A percentile compares a stretch with the other conserved stretches of the same genome.
Conservation (phyloP, 495 filamentous ascomycete genomes). For the Daldinia caldariorum region DNA sequence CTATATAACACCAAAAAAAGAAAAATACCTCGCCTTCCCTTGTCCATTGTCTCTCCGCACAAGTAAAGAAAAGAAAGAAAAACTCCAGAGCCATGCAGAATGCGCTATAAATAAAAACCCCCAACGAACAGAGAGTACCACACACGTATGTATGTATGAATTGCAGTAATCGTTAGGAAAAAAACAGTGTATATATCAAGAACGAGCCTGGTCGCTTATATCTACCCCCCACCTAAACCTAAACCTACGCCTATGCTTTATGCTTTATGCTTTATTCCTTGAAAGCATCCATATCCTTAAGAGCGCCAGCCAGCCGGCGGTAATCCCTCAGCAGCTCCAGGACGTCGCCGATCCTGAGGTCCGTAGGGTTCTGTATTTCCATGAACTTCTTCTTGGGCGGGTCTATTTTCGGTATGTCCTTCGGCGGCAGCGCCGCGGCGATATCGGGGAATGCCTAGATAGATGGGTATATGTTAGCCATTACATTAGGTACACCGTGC, state of each 20-base stretch:
- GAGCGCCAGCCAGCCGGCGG: conserved; percentile 75
- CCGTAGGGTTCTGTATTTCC: conserved; percentile 77
- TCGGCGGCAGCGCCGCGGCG: conserved; percentile 59
- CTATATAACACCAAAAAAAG: neutral
- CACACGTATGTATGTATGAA: neutral
- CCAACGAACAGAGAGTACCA: neutral
- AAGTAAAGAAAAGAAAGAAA: neutral
- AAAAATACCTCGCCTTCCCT: neutral
- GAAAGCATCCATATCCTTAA: conserved; percentile 69
- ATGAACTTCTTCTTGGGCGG: conserved; percentile 85
- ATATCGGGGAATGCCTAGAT: conserved; percentile 68
- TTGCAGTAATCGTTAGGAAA: neutral
- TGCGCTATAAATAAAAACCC: conserved; percentile 17
- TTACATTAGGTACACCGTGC: no score
- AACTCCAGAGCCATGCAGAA: conserved; percentile 36
- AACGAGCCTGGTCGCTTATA: neutral
- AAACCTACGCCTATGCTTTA: no score
- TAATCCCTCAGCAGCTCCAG: conserved; percentile 87
- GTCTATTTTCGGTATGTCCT: conserved; percentile 65
- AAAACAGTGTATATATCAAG: neutral
- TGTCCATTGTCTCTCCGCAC: neutral
- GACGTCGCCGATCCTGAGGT: conserved; percentile 84
- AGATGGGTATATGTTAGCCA: conserved; percentile 12
- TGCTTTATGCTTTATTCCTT: conserved; percentile 50
- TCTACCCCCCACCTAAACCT: no score